A percentile compares a stretch with the other conserved stretches of the same genome.
Conservation (phyloP, 495 filamentous ascomycete species). For the Trichoderma erinaceum region DNA sequence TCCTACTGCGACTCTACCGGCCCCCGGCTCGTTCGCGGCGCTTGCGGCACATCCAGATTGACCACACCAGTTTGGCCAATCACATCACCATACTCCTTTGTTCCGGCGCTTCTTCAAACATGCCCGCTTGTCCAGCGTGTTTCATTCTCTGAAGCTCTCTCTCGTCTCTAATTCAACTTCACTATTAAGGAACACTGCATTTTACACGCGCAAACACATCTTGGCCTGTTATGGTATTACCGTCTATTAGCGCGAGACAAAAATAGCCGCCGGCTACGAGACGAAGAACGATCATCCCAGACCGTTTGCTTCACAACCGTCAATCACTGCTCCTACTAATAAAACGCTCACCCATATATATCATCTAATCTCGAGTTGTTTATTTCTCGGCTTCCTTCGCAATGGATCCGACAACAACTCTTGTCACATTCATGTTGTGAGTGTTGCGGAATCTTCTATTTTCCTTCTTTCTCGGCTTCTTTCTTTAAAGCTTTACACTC, state of each 20-base stretch:
- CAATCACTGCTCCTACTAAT: background rate
- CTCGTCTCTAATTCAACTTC: background rate
- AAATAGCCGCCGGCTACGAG: conserved; percentile 9
- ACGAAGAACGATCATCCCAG: background rate
- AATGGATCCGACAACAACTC: conserved; percentile 64
- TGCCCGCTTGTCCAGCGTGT: conserved; percentile 4
- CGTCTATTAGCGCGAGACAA: conserved; percentile 8
- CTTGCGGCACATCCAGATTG: conserved; percentile 7
- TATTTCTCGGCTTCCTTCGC: background rate
- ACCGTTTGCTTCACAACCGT: background rate
- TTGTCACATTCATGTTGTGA: conserved; percentile 71
- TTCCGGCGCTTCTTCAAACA: conserved; percentile 17
- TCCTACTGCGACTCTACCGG: background rate
- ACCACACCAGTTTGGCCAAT: background rate
- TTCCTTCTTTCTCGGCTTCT: conserved; percentile 29
- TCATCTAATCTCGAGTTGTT: background rate
- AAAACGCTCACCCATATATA: background rate
- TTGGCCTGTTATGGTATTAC: background rate
- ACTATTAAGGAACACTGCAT: conserved; percentile 2
- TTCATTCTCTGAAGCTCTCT: background rate
- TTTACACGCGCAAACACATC: background rate
- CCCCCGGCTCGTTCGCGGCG: background rate
- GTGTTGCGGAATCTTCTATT: conserved; percentile 27
- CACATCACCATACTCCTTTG: background rate
- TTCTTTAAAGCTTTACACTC: conserved; percentile 41